A percentile compares a stretch with the other conserved stretches of the same genome.
Conservation (phyloP, 2,329 filamentous ascomycete species). For the Parastagonospora nodorum region DNA sequence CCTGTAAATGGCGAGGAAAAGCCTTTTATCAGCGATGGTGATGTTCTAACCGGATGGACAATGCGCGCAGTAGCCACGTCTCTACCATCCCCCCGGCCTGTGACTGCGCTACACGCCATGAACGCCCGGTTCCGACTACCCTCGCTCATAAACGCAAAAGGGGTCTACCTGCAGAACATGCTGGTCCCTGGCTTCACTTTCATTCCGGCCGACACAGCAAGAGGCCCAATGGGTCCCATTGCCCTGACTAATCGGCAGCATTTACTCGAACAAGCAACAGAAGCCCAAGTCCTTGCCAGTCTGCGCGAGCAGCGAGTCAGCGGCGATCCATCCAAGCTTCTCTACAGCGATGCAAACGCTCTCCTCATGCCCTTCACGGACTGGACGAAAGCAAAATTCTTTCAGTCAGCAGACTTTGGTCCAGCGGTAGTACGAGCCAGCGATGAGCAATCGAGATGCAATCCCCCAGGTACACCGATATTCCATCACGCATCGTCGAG, state of each 20-base stretch:
- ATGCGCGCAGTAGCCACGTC: constrained; percentile 30
- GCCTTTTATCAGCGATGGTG: constrained; percentile 30
- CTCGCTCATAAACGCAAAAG: constrained; percentile 19
- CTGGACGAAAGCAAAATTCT: constrained; percentile 19
- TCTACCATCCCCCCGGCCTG: constrained; percentile 28
- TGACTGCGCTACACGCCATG: constrained; percentile 50
- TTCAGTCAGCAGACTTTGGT: constrained; percentile 24
- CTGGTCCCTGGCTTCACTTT: constrained; percentile 14
- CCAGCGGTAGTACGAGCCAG: constrained; percentile 14
- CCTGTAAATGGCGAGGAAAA: constrained; percentile 5
- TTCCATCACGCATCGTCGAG: constrained; percentile 17
- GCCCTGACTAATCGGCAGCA: constrained; percentile 17
- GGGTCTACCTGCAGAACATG: constrained; percentile 22
- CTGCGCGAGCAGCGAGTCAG: constrained; percentile 16
- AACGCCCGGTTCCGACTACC: constrained; percentile 45
- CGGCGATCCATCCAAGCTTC: constrained; percentile 25
- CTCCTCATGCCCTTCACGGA: constrained; percentile 18
- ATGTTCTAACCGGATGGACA: constrained; percentile 29
- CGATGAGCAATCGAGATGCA: constrained; percentile 4
- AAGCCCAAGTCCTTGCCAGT: constrained; percentile 24
- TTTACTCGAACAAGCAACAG: constrained; percentile 19
- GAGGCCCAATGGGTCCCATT: constrained; percentile 17
- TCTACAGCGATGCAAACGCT: constrained; percentile 11
- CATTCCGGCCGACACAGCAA: constrained; percentile 10
- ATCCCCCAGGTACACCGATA: constrained; percentile 13